phyloP scores from a whole-genome alignment of 768 basidiomycete genomes.

The Leccinum rimulosum region DNA sequence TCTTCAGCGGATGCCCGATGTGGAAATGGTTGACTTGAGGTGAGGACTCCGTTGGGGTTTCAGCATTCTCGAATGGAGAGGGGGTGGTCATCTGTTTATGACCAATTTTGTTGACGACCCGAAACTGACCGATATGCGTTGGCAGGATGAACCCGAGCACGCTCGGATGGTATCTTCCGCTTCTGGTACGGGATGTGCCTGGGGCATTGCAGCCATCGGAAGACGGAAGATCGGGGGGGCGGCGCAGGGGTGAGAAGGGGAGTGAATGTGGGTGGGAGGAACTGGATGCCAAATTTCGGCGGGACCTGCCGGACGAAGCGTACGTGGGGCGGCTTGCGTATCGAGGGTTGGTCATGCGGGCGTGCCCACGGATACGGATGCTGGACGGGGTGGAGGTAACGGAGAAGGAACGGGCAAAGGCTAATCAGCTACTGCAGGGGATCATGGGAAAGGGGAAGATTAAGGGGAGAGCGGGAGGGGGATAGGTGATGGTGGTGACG shows the following conservation, averaged over 20 bases:
- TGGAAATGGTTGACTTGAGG: constrained; percentile 93
- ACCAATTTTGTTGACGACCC: constrained; percentile 16
- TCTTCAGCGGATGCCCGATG: constrained; percentile 67
- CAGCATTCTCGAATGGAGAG: constrained; percentile 11
- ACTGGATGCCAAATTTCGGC: constrained; percentile 82
- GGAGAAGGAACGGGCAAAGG: constrained; percentile 84
- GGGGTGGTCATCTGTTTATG: neutral
- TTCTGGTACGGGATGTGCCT: constrained; percentile 68
- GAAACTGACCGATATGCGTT: constrained; percentile 25
- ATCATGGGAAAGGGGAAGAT: constrained; percentile 44
- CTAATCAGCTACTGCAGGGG: constrained; percentile 61
- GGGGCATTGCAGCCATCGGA: constrained; percentile 67
- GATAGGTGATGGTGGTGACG: constrained; percentile 3
- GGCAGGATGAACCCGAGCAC: constrained; percentile 94
- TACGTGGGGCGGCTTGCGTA: constrained; percentile 89
- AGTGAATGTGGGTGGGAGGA: constrained; percentile 58
- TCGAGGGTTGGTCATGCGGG: constrained; percentile 83
- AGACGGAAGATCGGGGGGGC: constrained; percentile 20
- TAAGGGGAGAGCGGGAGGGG: constrained; percentile 26
- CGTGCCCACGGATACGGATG: constrained; percentile 60
- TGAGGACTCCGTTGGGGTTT: constrained; percentile 35
- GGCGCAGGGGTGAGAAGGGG: constrained; percentile 32
- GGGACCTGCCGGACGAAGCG: constrained; percentile 82
- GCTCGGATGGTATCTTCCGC: constrained; percentile 91
- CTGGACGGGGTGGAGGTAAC: constrained; percentile 86